Evolutionary conservation across 768 basidiomycete genomes (phyloP).

Genomic region (Lanmaoa rubissima): DNA sequence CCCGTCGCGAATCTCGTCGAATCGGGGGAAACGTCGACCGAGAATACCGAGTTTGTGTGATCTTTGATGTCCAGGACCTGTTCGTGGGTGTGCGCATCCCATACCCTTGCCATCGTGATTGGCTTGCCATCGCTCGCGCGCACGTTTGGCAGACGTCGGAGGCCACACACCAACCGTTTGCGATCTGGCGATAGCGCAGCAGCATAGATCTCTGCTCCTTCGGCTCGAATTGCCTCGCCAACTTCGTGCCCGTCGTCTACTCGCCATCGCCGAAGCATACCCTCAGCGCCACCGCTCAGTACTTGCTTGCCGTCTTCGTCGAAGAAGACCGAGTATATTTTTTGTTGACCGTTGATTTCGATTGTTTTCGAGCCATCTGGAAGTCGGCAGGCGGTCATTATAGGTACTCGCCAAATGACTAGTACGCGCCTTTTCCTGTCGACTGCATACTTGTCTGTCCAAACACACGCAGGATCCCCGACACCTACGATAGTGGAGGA

Average conservation of each 20-base stretch:
- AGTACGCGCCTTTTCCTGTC: not conserved
- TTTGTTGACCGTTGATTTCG: not conserved
- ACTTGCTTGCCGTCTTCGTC: not conserved
- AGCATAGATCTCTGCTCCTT: not conserved
- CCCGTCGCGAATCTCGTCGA: not conserved
- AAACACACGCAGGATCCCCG: no score
- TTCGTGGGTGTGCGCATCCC: not conserved
- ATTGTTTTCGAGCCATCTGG: not conserved
- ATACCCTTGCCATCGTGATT: not conserved
- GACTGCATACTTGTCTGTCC: not conserved
- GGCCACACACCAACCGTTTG: slow-evolving; percentile 1
- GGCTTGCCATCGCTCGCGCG: no score
- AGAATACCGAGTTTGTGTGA: not conserved
- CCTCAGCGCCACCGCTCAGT: not conserved
- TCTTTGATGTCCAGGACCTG: not conserved
- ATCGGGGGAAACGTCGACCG: not conserved
- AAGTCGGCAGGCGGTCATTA: not conserved
- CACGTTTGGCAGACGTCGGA: not conserved
- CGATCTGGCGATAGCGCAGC: not conserved
- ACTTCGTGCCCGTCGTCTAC: not conserved
- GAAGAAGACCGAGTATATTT: not conserved
- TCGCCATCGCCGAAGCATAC: not conserved
- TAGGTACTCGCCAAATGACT: no score
- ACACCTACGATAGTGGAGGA: no score
- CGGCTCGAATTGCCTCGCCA: not conserved